These are phyloP conservation scores for Lactarius sanguifluus DNA, from an alignment of 768 basidiomycete genomes.

Conservation along the genomic window DNA sequence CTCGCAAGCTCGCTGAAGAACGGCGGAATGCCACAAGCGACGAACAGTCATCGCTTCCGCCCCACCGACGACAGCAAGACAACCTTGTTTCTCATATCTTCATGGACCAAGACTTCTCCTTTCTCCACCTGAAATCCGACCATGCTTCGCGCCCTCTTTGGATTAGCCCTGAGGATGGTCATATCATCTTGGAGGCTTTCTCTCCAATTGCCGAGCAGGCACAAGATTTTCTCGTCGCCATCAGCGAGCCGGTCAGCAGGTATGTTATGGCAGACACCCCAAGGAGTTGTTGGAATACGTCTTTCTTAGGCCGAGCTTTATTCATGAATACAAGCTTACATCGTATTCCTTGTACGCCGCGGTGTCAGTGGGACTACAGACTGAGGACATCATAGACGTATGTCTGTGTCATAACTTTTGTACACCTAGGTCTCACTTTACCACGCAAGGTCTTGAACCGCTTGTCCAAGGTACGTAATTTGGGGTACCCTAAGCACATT, in stretches of 20 bases:
- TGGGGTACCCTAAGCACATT: slow-evolving; percentile 6
- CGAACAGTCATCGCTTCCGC: slow-evolving; percentile 51
- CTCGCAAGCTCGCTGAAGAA: slow-evolving; percentile 71
- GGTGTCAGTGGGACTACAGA: slow-evolving; percentile 96
- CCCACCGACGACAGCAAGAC: slow-evolving; percentile 72
- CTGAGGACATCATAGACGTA: slow-evolving; percentile 98
- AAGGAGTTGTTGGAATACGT: slow-evolving; percentile 36
- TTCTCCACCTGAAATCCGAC: slow-evolving; percentile 84
- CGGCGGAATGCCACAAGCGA: slow-evolving; percentile 46
- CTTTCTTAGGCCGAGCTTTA: slow-evolving; percentile 80
- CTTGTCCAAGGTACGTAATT: slow-evolving; percentile 63
- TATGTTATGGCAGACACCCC: slow-evolving; percentile 44
- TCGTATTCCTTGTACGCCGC: slow-evolving; percentile 98
- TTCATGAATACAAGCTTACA: slow-evolving; percentile 99
- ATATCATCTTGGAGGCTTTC: slow-evolving; percentile 97
- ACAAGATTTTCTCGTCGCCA: slow-evolving; percentile 97
- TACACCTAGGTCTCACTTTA: slow-evolving; percentile 37
- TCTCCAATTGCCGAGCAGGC: slow-evolving; percentile 97
- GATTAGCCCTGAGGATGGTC: slow-evolving; percentile 90
- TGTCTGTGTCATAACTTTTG: slow-evolving; percentile 35
- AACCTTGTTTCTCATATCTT: slow-evolving; percentile 79
- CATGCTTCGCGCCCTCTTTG: slow-evolving; percentile 91
- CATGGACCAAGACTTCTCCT: slow-evolving; percentile 82
- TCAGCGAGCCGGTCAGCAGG: slow-evolving; percentile 98
- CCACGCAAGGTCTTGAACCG: slow-evolving; percentile 68